Conservation (phyloP, 768 basidiomycete genomes). For the Hydnum rufescens region DNA sequence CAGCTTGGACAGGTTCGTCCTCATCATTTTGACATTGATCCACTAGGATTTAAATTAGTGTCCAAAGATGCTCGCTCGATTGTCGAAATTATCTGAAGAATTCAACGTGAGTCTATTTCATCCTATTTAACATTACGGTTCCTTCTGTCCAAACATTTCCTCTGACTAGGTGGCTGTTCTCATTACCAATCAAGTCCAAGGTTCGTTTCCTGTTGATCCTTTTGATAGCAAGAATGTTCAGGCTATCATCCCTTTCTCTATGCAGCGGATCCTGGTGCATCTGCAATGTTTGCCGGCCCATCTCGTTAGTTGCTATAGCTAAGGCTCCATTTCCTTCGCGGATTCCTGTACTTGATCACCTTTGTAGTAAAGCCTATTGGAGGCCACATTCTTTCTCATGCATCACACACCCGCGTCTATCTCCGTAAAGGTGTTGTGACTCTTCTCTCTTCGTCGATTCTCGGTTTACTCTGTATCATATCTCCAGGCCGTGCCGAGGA, state of each 20-base stretch:
- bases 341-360: neutral
- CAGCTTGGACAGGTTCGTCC: neutral
- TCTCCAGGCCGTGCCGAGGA: conserved; percentile 68
- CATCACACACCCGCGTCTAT: conserved; percentile 74
- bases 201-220: conserved; percentile 18
- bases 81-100: conserved; percentile 83
- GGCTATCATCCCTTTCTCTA: neutral
- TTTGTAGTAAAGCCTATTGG: conserved; percentile 26
- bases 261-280: conserved; percentile 82
- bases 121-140: conserved; percentile 3
- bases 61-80: conserved; percentile 66
- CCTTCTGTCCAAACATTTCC: too few relatives aligned
- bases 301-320: conserved; percentile 60
- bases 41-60: neutral
- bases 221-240: too few relatives aligned
- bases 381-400: conserved; percentile 73
- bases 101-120: conserved; percentile 38
- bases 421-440: conserved; percentile 50
- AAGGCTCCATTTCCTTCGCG: conserved; percentile 7
- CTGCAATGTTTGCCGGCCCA: conserved; percentile 87
- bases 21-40: neutral
- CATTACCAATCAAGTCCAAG: conserved; percentile 87
- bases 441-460: neutral
- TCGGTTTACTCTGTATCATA: neutral
- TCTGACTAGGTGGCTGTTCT: conserved; percentile 54